Conservation (phyloP, 768 basidiomycete species). For the Coprinopsis marcescibilis region DNA sequence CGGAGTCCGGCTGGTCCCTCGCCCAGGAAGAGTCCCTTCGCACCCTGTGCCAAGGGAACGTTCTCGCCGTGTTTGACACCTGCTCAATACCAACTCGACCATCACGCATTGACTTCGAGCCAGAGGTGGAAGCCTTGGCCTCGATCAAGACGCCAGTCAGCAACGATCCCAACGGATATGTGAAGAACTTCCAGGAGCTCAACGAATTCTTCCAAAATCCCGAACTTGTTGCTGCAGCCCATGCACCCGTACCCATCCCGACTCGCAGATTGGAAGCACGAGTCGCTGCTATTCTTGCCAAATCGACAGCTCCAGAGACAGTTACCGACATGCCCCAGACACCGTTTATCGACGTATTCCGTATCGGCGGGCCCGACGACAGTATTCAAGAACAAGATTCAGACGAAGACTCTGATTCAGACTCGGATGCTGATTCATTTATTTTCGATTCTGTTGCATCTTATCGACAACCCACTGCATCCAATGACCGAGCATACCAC, state of each 20-base stretch:
- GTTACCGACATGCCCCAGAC: slow-evolving; percentile 62
- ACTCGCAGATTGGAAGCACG: slow-evolving; percentile 61
- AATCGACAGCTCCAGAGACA: slow-evolving; percentile 55
- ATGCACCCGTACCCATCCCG: slow-evolving; percentile 37
- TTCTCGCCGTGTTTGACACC: slow-evolving; percentile 82
- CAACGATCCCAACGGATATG: slow-evolving; percentile 61
- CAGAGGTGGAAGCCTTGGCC: slow-evolving; percentile 46
- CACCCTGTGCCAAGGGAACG: slow-evolving; percentile 64
- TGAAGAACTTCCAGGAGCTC: slow-evolving; percentile 67
- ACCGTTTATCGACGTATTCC: slow-evolving; percentile 76
- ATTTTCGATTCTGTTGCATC: slow-evolving; percentile 51
- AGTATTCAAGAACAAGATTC: slow-evolving; percentile 36
- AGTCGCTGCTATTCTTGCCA: slow-evolving; percentile 77
- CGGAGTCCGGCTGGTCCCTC: slow-evolving; percentile 84
- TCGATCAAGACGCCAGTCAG: slow-evolving; percentile 37
- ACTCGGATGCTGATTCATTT: slow-evolving; percentile 55
- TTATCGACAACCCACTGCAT: slow-evolving; percentile 21
- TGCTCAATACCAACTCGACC: slow-evolving; percentile 67
- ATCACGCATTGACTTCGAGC: slow-evolving; percentile 69
- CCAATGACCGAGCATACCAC: slow-evolving; percentile 39
- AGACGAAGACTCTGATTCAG: slow-evolving; percentile 42
- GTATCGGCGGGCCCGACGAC: slow-evolving; percentile 36
- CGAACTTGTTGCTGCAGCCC: slow-evolving; percentile 19
- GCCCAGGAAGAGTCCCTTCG: slow-evolving; percentile 59
- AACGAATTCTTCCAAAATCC: slow-evolving; percentile 67